Conservation (phyloP, 768 basidiomycete genomes). For the Agrocybe praecox region DNA sequence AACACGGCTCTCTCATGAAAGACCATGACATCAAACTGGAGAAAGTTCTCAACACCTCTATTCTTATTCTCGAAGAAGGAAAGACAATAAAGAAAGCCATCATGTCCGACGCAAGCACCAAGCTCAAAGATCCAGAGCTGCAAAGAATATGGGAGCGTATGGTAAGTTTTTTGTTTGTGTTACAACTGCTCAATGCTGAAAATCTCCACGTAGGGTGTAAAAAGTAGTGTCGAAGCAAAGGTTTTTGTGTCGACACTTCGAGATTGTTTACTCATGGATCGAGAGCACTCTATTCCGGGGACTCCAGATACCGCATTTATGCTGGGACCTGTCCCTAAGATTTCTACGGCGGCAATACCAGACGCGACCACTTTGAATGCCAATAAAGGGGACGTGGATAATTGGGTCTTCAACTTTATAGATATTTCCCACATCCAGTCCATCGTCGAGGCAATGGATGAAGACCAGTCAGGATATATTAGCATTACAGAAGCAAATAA, state of each 20-base stretch:
- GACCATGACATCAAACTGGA: slow-evolving; percentile 2
- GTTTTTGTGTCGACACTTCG: slow-evolving; percentile 11
- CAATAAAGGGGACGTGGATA: background rate
- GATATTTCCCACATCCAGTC: slow-evolving; percentile 27
- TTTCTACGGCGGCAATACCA: no score
- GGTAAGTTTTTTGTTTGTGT: background rate
- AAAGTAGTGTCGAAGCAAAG: slow-evolving; percentile 9
- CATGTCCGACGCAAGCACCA: background rate
- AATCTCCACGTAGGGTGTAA: background rate
- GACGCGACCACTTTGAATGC: background rate
- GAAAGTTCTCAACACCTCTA: slow-evolving; percentile 7
- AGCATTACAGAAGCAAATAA: slow-evolving; percentile 28
- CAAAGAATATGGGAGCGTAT: slow-evolving; percentile 7
- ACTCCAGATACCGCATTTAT: background rate
- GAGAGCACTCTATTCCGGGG: background rate
- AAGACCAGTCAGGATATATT: slow-evolving; percentile 29
- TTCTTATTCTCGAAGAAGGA: slow-evolving; percentile 10
- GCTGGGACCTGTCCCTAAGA: background rate
- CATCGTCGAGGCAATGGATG: slow-evolving; percentile 28
- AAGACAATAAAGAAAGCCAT: slow-evolving; percentile 6
- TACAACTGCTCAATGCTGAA: no score
- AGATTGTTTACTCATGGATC: slow-evolving; percentile 1
- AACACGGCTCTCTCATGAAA: slow-evolving; percentile 4
- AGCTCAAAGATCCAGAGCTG: slow-evolving; percentile 12
- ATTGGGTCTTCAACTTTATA: slow-evolving; percentile 28